Conservation (phyloP, 106 monocot genomes). For the Triglochin maritima region DNA sequence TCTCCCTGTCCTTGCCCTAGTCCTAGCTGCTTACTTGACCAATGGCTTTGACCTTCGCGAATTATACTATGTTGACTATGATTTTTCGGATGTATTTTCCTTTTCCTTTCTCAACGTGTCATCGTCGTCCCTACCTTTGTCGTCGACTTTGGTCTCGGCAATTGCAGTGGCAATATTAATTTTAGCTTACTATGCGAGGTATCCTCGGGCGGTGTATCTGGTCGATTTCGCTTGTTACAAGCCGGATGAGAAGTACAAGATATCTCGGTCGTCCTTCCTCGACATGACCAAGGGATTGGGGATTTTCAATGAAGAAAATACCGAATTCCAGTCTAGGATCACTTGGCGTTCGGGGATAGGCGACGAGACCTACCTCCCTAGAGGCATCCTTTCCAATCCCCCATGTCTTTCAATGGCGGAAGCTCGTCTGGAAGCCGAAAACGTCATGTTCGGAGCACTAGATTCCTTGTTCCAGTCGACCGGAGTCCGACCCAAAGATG, state of each 20-base stretch:
- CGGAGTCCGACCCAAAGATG: conserved; percentile 10
- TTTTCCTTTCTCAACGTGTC: too few relatives aligned
- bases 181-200: too few relatives aligned
- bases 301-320: conserved; percentile 13
- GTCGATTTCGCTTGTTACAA: conserved; percentile 21
- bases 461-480: conserved; percentile 9
- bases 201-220: conserved; percentile 10
- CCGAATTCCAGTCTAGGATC: conserved; percentile 16
- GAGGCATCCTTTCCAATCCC: conserved; percentile 5
- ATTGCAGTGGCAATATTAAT: too few relatives aligned
- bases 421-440: conserved; percentile 12
- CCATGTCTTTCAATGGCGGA: conserved; percentile 11
- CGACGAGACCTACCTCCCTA: conserved; percentile 14
- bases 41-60: too few relatives aligned
- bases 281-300: conserved; percentile 7
- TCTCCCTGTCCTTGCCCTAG: background rate
- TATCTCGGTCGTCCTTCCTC: conserved; percentile 8
- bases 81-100: too few relatives aligned
- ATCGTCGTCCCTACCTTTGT: too few relatives aligned
- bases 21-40: background rate
- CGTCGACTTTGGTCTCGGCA: too few relatives aligned
- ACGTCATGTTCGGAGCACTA: conserved; percentile 13
- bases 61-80: too few relatives aligned
- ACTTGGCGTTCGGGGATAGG: conserved; percentile 18
- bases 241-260: conserved; percentile 8